A percentile compares a stretch with the other conserved stretches of the same genome.
These are phyloP conservation scores for Rhodomyrtus psidioides DNA, from an alignment of 441 rosid genomes.

Conservation along the genomic window DNA sequence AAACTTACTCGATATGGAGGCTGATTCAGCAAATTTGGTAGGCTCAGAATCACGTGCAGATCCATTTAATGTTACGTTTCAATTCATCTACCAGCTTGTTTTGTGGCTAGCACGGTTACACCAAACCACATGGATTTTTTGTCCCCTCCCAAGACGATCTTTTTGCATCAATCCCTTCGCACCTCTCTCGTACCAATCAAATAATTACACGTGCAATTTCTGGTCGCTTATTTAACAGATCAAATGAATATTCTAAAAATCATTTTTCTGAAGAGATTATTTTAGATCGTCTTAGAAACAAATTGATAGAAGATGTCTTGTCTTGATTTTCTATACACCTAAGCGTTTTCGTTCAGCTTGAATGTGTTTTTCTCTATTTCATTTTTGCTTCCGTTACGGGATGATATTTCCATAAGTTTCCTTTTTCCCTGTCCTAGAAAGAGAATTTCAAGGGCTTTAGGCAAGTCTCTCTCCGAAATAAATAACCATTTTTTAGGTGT, in stretches of 20 bases:
- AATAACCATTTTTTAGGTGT: neutral
- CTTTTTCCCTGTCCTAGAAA: neutral
- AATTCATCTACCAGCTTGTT: neutral
- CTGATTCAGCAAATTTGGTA: neutral
- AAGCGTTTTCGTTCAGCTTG: neutral
- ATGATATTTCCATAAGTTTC: neutral
- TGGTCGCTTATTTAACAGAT: neutral
- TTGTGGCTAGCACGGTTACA: neutral
- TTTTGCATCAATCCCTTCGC: neutral
- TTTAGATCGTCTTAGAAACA: neutral
- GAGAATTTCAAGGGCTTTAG: neutral
- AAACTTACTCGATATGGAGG: neutral
- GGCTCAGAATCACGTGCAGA: neutral
- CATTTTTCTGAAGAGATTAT: neutral
- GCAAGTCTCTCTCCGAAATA: neutral
- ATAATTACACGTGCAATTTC: neutral
- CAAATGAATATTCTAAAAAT: neutral
- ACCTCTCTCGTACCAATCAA: neutral
- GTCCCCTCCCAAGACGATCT: neutral
- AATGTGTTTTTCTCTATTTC: neutral
- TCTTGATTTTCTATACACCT: neutral
- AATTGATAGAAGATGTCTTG: neutral
- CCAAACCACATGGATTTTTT: neutral
- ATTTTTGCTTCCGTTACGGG: neutral
- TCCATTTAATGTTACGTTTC: neutral